phyloP scores from a whole-genome alignment of 768 basidiomycete genomes.

The Amanita exitialis region DNA sequence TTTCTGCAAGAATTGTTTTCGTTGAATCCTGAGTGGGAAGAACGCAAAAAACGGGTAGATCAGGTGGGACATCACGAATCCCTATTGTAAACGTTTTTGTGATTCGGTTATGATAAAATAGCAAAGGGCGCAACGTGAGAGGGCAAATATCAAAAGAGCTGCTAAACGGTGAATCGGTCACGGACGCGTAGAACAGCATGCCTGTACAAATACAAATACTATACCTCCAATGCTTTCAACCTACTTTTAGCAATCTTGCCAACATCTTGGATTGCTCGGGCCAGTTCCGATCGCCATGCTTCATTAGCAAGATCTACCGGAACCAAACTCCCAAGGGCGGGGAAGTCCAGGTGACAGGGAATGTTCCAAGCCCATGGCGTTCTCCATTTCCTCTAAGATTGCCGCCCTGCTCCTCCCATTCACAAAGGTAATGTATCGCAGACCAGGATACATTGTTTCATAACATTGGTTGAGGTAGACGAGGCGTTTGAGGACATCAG shows the following conservation, averaged over 20 bases:
- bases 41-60: conserved; percentile 38
- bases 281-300: conserved; percentile 59
- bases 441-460: conserved; percentile 58
- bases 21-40: conserved; percentile 53
- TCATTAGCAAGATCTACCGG: conserved; percentile 26
- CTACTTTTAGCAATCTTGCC: conserved; percentile 71
- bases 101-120: background rate
- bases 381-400: conserved; percentile 78
- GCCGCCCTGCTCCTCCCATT: conserved; percentile 66
- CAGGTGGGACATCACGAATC: conserved; percentile 25
- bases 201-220: no score
- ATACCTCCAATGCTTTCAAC: conserved; percentile 33
- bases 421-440: conserved; percentile 90
- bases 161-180: background rate
- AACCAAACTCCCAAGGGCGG: conserved; percentile 24
- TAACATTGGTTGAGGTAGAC: conserved; percentile 70
- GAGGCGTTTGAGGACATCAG: conserved; percentile 65
- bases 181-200: background rate
- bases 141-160: background rate
- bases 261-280: conserved; percentile 64
- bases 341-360: conserved; percentile 35
- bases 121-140: conserved; percentile 1
- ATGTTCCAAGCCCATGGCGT: conserved; percentile 41
- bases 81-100: background rate
- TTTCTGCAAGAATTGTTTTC: conserved; percentile 46